A percentile compares a stretch with the other conserved stretches of the same genome.
Evolutionary conservation across 2,329 filamentous ascomycete genomes (phyloP).

Genomic region (Xylariaceae sp.): DNA sequence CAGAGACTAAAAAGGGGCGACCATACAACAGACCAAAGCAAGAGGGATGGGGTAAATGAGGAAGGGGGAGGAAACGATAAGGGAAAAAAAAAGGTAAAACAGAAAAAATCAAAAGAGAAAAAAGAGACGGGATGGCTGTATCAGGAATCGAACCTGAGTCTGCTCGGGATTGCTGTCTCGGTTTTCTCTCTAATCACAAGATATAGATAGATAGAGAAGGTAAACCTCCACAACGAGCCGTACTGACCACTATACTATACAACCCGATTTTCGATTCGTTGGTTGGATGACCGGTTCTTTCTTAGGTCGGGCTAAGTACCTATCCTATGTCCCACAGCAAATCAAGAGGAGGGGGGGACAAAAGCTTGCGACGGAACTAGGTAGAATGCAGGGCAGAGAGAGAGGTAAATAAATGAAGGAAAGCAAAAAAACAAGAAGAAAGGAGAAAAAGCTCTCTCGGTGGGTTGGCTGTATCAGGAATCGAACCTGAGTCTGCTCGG

Average conservation of each 20-base stretch:
- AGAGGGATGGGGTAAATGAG: not conserved
- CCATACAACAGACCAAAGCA: too few relatives aligned
- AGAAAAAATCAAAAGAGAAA: not conserved
- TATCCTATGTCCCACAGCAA: too few relatives aligned
- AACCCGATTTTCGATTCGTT: not conserved
- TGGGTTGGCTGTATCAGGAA: not conserved
- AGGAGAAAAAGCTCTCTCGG: not conserved
- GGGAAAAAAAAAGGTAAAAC: not conserved
- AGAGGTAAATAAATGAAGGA: not conserved
- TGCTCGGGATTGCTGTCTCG: not conserved
- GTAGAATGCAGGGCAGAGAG: too few relatives aligned
- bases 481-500: not conserved
- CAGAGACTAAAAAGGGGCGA: too few relatives aligned
- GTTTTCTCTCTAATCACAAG: too few relatives aligned
- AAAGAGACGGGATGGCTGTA: not conserved
- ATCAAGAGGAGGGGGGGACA: too few relatives aligned
- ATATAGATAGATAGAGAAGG: too few relatives aligned
- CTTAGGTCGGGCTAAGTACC: not conserved
- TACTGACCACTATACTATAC: slow-evolving; percentile 1
- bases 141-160: not conserved
- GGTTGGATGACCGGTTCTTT: not conserved
- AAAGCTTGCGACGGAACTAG: too few relatives aligned
- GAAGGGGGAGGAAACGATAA: too few relatives aligned
- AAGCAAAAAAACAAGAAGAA: too few relatives aligned
- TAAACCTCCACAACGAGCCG: not conserved